These are phyloP conservation scores for Toxicodendron radicans DNA, from an alignment of 345 rosid species.

Conservation along the genomic window DNA sequence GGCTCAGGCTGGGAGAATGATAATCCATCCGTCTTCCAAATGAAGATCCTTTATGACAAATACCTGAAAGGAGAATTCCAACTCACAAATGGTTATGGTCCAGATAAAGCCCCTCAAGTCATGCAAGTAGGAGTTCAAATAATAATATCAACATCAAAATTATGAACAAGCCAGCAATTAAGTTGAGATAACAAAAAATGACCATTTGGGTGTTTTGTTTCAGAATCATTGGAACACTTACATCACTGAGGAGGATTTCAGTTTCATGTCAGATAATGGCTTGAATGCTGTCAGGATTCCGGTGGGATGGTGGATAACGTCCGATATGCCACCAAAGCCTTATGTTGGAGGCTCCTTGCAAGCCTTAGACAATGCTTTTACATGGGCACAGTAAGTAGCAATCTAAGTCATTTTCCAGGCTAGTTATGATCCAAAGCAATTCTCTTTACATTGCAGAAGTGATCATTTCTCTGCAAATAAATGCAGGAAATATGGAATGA, in stretches of 20 bases:
- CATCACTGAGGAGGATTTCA: conserved; percentile 6
- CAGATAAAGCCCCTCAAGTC: conserved; percentile 27
- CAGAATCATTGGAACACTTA: conserved; percentile 5
- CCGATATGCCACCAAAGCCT: conserved; percentile 23
- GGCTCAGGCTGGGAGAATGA: conserved; percentile 31
- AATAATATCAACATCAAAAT: not conserved
- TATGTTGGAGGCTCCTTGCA: conserved; percentile 33
- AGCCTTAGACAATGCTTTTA: conserved; percentile 36
- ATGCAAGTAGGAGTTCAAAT: conserved; percentile 18
- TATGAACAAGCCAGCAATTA: not conserved
- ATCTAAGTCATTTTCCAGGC: not conserved
- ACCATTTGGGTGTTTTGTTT: not conserved
- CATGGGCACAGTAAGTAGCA: conserved; percentile 31
- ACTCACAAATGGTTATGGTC: conserved; percentile 38
- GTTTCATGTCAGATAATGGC: not conserved
- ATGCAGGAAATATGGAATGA: conserved; percentile 31
- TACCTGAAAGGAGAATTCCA: conserved; percentile 33
- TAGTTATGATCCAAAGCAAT: not conserved
- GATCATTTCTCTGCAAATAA: not conserved
- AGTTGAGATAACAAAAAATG: not conserved
- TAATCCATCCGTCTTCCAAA: conserved; percentile 36
- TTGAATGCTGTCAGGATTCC: not conserved
- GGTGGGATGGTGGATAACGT: conserved; percentile 12
- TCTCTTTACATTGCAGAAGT: not conserved
- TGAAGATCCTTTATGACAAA: conserved; percentile 6